Conservation (phyloP, 768 basidiomycete species). For the Hygrocybe coccinea region DNA sequence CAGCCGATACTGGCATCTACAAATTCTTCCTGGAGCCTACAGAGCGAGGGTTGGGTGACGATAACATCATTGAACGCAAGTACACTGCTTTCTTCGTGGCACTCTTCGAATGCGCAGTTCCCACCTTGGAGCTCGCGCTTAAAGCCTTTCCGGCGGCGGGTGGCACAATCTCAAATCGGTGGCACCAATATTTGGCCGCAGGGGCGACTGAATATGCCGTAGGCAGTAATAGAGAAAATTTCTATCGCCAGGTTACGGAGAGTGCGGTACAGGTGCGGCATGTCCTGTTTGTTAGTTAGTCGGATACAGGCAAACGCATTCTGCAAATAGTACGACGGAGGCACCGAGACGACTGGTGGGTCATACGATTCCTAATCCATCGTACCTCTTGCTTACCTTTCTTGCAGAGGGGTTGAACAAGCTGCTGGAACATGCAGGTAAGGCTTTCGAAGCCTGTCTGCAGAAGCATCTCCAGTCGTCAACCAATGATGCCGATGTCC, state of each 20-base stretch:
- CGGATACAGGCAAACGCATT: neutral
- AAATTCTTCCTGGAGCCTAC: neutral
- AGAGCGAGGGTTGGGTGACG: neutral
- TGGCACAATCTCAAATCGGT: constrained; percentile 1
- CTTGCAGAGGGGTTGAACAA: neutral
- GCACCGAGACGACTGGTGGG: neutral
- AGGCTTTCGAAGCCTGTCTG: neutral
- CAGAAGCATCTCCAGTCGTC: neutral
- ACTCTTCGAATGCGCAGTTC: constrained; percentile 5
- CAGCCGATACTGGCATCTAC: neutral
- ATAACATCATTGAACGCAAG: neutral
- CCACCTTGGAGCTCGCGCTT: neutral
- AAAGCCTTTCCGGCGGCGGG: neutral
- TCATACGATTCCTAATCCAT: neutral
- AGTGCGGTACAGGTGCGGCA: neutral
- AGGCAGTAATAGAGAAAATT: neutral
- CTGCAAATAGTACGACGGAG: neutral
- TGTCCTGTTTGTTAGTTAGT: neutral
- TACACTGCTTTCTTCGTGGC: constrained; percentile 3
- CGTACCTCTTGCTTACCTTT: neutral
- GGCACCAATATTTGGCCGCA: constrained; percentile 6
- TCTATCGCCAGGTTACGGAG: neutral
- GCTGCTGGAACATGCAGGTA: neutral
- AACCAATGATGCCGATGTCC: neutral
- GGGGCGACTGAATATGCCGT: constrained; percentile 4